Percentiles rank a stretch among this genome's conserved stretches.
Evolutionary conservation across 225 moss, liverwort and hornwort species (phyloP).

Genomic region (Polytrichum formosum): DNA sequence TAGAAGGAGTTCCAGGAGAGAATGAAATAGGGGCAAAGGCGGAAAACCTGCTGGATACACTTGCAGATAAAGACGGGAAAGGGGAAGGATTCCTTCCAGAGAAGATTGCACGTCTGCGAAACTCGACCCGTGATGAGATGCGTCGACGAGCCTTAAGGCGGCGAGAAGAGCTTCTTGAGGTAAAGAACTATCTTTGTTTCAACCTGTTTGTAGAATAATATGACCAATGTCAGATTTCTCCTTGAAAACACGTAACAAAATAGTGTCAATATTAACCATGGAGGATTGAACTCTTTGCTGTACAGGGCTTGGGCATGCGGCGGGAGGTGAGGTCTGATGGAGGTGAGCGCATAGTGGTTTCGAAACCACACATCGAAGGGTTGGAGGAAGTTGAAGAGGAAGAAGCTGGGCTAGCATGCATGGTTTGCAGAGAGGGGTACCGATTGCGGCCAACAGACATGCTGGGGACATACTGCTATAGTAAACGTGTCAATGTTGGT

Average conservation of each 20-base stretch:
- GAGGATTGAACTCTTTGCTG: neutral
- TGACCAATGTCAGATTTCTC: too few relatives aligned
- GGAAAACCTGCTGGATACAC: constrained; percentile 91
- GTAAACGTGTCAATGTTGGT: constrained; percentile 91
- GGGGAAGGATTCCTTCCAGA: constrained; percentile 82
- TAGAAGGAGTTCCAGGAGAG: constrained; percentile 95
- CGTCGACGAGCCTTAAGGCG: constrained; percentile 81
- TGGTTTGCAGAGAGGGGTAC: constrained; percentile 99
- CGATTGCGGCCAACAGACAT: constrained; percentile 88
- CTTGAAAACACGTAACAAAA: too few relatives aligned
- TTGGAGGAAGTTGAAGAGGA: constrained; percentile 98
- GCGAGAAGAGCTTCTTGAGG: constrained; percentile 92
- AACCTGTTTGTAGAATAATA: too few relatives aligned
- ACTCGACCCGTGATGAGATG: constrained; percentile 93
- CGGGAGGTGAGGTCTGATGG: constrained; percentile 93
- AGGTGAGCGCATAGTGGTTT: constrained; percentile 95
- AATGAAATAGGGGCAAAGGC: constrained; percentile 98
- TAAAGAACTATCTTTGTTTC: constrained; percentile 8
- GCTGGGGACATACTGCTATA: constrained; percentile 95
- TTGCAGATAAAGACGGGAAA: constrained; percentile 89
- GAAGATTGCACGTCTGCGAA: constrained; percentile 72
- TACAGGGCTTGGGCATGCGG: constrained; percentile 95
- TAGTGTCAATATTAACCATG: too few relatives aligned
- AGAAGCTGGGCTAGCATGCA: constrained; percentile 96
- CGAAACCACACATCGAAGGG: constrained; percentile 90